Base-by-base conservation (phyloP, 306 rosid genomes). In the Biancaea sappan region DNA sequence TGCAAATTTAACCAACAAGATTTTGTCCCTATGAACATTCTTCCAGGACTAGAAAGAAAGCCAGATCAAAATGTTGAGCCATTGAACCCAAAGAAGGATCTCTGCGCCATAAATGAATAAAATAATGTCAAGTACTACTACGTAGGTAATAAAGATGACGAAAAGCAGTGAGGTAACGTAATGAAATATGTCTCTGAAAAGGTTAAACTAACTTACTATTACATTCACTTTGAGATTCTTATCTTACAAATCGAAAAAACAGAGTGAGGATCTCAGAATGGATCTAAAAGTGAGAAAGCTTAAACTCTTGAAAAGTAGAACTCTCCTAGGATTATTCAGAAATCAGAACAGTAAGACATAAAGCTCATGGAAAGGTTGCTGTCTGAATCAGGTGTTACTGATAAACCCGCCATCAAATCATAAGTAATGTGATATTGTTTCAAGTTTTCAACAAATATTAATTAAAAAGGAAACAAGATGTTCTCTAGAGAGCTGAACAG, bases 81-180 rank as follows among this genome's bases (percentile, higher is more conserved):
- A 34, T 94, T 91, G 86, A 84, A 94, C 79, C 98, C 96, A 38
- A 89, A 72, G 86, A 81, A 88, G 7, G 97, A 81, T 77, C 91
- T 83, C 98, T 94, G 96, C 65, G 71, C 35, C 84, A 77, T 48
- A 75, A 84, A 66, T 48, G 4, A 32, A 86, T 59, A 28, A 58
- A 43, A 44, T 26, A 51, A 9, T 80, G 41, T 46, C 25, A 21
- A 12, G 53, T 70, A 16, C 68, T 76, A 16, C 52, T 73, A 16
- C 52, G 77, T 4, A 73, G 40, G 46, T 34, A 52, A 72, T 43
- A 34, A 63, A 82, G 43, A 53, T 5, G n/a, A 43, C 18, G 2
- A 40, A 40, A 43, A 43, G 15, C 48, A 43, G 48, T 3, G 12
- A 11, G n/a, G 6, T 43, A 9, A 37, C 10, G 1, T 37, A 7